phyloP scores from a whole-genome alignment of 495 filamentous ascomycete genomes.

The Aspergillus indologenus region DNA sequence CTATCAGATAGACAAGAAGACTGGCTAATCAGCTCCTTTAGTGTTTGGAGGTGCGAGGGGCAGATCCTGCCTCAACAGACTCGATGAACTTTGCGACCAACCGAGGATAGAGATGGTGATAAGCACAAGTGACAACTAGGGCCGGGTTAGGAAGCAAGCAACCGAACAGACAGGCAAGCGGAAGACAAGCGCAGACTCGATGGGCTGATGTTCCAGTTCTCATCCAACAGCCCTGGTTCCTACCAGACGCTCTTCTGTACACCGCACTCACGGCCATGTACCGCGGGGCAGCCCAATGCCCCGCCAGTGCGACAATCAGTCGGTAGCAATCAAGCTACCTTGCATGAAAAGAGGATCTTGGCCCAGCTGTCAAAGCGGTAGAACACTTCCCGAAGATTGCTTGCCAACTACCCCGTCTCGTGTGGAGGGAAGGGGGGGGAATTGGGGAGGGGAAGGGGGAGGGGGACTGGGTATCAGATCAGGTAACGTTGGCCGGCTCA shows the following conservation, averaged over 20 bases:
- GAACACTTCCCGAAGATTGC: constrained; percentile 13
- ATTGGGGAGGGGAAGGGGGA: too few species aligned
- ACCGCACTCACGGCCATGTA: constrained; percentile 6
- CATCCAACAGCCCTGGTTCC: not conserved
- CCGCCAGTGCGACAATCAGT: constrained; percentile 12
- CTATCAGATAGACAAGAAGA: constrained; percentile 1
- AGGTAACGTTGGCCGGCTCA: constrained; percentile 18
- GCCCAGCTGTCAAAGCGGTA: constrained; percentile 11
- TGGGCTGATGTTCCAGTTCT: constrained; percentile 7
- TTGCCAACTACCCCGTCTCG: not conserved
- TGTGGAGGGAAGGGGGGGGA: not conserved
- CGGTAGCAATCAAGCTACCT: constrained; percentile 16
- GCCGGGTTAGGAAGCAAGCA: not conserved
- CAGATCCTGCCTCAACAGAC: not conserved
- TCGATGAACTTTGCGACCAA: not conserved
- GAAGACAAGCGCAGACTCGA: not conserved
- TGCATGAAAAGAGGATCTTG: constrained; percentile 15
- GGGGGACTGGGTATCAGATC: constrained; percentile 17
- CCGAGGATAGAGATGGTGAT: not conserved
- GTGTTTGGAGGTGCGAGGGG: not conserved
- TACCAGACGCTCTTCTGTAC: not conserved
- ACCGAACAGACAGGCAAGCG: not conserved
- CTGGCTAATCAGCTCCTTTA: not conserved
- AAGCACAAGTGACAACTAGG: not conserved
- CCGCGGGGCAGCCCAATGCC: constrained; percentile 14